Evolutionary conservation across 768 basidiomycete genomes (phyloP), one percentile per base, ranked within the genome.

Genomic region (Mycena indigotica): DNA sequence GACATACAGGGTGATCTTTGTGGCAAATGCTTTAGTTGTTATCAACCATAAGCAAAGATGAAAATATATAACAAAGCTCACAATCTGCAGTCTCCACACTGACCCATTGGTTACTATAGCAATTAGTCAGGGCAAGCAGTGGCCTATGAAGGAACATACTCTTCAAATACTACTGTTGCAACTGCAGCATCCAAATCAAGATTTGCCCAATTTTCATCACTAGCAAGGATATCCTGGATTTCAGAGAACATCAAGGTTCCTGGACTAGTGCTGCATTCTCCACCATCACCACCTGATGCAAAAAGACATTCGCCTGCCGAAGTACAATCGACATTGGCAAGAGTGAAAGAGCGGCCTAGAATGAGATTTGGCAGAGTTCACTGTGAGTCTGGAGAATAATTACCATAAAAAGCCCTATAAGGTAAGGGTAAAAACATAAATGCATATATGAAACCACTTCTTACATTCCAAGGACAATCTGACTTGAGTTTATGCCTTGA

Each of bases 381-480:
- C 8, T 35, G 8, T 17, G 17, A 35, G 32, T 8, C 32, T n/a
- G 17, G 17, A 8, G 32, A 35, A 35, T n/a, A n/a, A 8, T 17
- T 17, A 35, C 32, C 32, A 35, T 35, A 35, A 17, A 35, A 17
- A 8, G 32, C 32, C 32, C 32, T 35, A 17, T 35, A n/a, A n/a
- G n/a, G n/a, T n/a, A n/a, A n/a, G n/a, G 19, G 53, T 35, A 63
- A 69, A 24, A 41, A 50, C 3, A 56, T 30, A 24, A 57, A 32
- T 16, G 62, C 48, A 24, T 65, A 61, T n/a, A n/a, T n/a, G n/a
- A n/a, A n/a, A n/a, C n/a, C n/a, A n/a, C n/a, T n/a, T n/a, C 67
- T 15, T 66, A 65, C 30, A 65, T 39, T 23, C 63, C 63, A 19
- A 65, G 28, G 4, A 67, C 65, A 38, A 69, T 64, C 26, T 69